Percentiles rank a stretch among this genome's conserved stretches.
These are phyloP conservation scores for Bocquillonia castaneifolia DNA, from an alignment of 441 rosid genomes.

Conservation along the genomic window DNA sequence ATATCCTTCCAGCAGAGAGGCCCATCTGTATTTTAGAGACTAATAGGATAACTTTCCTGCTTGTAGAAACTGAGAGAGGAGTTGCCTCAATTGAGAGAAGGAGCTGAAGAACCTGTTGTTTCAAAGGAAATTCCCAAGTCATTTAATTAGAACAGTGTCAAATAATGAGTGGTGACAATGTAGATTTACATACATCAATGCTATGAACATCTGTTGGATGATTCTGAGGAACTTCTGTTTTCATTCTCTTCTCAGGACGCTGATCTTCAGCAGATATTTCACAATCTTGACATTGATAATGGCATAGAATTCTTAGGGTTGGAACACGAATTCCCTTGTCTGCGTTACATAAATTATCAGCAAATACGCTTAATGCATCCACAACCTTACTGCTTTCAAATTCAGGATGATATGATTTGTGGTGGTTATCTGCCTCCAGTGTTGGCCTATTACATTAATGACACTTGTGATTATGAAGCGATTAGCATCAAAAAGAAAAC, in stretches of 20 bases:
- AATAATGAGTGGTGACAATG: slow-evolving; percentile 13
- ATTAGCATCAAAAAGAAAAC: background rate
- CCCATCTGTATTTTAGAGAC: slow-evolving; percentile 59
- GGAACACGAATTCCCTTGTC: slow-evolving; percentile 66
- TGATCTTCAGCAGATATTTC: slow-evolving; percentile 34
- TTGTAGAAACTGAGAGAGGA: slow-evolving; percentile 56
- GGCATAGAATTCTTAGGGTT: slow-evolving; percentile 78
- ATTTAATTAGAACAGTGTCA: background rate
- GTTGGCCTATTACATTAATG: slow-evolving; percentile 36
- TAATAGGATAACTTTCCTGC: slow-evolving; percentile 55
- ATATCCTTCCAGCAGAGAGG: slow-evolving; percentile 67
- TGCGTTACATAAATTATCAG: slow-evolving; percentile 66
- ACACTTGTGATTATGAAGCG: slow-evolving; percentile 15
- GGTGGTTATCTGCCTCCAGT: slow-evolving; percentile 31
- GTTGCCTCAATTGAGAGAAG: slow-evolving; percentile 60
- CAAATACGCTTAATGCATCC: slow-evolving; percentile 47
- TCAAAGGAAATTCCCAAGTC: slow-evolving; percentile 19
- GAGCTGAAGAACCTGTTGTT: slow-evolving; percentile 69
- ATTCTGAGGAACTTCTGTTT: slow-evolving; percentile 40
- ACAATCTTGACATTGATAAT: slow-evolving; percentile 42
- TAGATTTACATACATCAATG: slow-evolving; percentile 46
- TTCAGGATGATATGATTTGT: slow-evolving; percentile 38
- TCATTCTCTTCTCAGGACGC: slow-evolving; percentile 44
- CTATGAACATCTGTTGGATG: slow-evolving; percentile 25
- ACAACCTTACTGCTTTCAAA: slow-evolving; percentile 40